Conservation (phyloP, 2,329 filamentous ascomycete genomes). For the Rhynchosporium graminicola region DNA sequence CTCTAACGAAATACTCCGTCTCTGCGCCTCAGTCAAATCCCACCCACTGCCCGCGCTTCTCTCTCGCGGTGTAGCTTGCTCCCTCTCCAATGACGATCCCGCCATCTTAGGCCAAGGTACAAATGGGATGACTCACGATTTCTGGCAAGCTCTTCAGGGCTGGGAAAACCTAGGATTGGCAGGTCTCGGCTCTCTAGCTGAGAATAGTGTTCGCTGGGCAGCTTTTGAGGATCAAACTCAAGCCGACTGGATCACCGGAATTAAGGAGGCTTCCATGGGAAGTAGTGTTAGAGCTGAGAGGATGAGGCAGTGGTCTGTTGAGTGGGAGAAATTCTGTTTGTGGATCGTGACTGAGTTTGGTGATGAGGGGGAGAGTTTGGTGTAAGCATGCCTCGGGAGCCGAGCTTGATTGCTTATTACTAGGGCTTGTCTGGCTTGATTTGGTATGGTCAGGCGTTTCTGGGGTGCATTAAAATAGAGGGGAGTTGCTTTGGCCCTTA, state of each 20-base stretch:
- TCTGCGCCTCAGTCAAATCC: constrained; percentile 73
- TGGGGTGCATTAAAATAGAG: not conserved
- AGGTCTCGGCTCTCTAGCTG: constrained; percentile 81
- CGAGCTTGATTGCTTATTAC: constrained; percentile 28
- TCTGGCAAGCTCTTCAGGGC: constrained; percentile 89
- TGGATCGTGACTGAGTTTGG: constrained; percentile 83
- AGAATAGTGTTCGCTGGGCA: constrained; percentile 91
- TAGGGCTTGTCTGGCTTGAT: constrained; percentile 11
- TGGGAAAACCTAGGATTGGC: constrained; percentile 90
- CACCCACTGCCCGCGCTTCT: constrained; percentile 84
- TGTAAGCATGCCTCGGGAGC: constrained; percentile 26
- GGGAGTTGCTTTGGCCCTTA: constrained; percentile 17
- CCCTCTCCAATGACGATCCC: constrained; percentile 88
- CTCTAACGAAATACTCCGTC: constrained; percentile 81
- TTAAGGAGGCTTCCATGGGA: constrained; percentile 74
- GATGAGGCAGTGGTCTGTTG: constrained; percentile 74
- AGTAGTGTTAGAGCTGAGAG: constrained; percentile 68
- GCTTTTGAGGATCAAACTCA: constrained; percentile 78
- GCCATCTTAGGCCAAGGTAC: constrained; percentile 82
- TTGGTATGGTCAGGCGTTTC: not conserved
- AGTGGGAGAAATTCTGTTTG: constrained; percentile 88
- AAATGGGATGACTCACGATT: constrained; percentile 85
- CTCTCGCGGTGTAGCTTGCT: constrained; percentile 79
- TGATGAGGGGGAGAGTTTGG: constrained; percentile 41
- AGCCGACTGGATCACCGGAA: constrained; percentile 69